Base-by-base conservation (phyloP, 2,329 filamentous ascomycete genomes). In the Fusarium mangiferae region DNA sequence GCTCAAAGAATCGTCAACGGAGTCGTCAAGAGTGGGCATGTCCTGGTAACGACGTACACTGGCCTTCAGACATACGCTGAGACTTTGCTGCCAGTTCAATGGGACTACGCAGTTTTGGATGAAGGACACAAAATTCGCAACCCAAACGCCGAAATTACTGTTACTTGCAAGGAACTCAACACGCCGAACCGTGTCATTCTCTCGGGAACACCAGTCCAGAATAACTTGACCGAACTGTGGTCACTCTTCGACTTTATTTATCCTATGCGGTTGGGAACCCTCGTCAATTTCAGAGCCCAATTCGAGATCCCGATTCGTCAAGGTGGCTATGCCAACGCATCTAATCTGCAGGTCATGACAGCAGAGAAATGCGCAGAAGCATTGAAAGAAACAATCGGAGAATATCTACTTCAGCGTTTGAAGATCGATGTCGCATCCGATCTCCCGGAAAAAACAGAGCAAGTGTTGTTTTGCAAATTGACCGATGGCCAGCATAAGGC, bases 91-190 rank as follows among this genome's bases (percentile, higher is more conserved):
- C 91, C 92, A 2, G 90, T 95, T 2, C 89, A 96, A 70, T 99
- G 96, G 96, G 94, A 92, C 26, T 98, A 97, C 81, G 95, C 95
- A 17, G 93, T 98, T 17, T 88, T 99, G 10, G 96, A 99, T 69
- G 96, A 99, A 85, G 96, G 97, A 7, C 97, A 99, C 84, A 98
- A 98, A 82, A 99, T 99, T 76, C 92, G 96, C 44, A 99, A 99
- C 77, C 96, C 96, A 0, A 97, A 98, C 78, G 95, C 96, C 0
- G 92, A 94, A 12, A 96, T 99, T 73, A 98, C 97, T 0, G 94
- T 98, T 59, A 94, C 95, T 74, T 98, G 95, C 87, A 99, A 99
- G 81, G 94, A 98, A 81, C 85, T 99, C 17, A 92, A 93, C 39
- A 99, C 96, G 1, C 90, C 93, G 1, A 96, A 98, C 77, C 90